Percentiles rank a stretch among this genome's conserved stretches.
These are phyloP conservation scores for Arthrocladium fulminans DNA, from an alignment of 2,329 filamentous ascomycete genomes.

Conservation along the genomic window DNA sequence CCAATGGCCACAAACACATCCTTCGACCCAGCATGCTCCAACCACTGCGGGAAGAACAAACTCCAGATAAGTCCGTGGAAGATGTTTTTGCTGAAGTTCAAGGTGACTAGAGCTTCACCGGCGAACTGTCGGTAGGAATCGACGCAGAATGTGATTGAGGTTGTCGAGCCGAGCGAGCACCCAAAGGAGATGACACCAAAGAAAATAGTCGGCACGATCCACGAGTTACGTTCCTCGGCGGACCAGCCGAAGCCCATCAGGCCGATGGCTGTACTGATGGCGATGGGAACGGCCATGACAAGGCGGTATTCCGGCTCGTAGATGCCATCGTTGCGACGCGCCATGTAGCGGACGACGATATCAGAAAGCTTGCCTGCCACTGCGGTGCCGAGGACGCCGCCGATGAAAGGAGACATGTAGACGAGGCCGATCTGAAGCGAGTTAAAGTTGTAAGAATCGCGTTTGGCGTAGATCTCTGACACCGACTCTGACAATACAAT, in stretches of 20 bases:
- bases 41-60: slow-evolving; percentile 79
- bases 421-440: slow-evolving; percentile 74
- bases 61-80: slow-evolving; percentile 84
- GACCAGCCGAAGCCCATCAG: slow-evolving; percentile 98
- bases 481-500: slow-evolving; percentile 90
- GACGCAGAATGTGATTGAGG: slow-evolving; percentile 85
- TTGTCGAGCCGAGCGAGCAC: slow-evolving; percentile 81
- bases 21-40: slow-evolving; percentile 64
- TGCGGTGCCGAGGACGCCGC: slow-evolving; percentile 79
- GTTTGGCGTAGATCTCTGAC: slow-evolving; percentile 64
- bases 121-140: slow-evolving; percentile 91
- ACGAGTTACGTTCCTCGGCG: slow-evolving; percentile 61
- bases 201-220: slow-evolving; percentile 89
- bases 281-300: slow-evolving; percentile 75
- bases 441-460: slow-evolving; percentile 66
- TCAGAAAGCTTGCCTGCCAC: slow-evolving; percentile 86
- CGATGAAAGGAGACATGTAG: slow-evolving; percentile 83
- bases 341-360: slow-evolving; percentile 71
- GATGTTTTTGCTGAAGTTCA: slow-evolving; percentile 92
- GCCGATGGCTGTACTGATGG: slow-evolving; percentile 69
- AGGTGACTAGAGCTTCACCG: slow-evolving; percentile 82
- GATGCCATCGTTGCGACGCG: slow-evolving; percentile 76
- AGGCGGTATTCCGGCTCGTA: slow-evolving; percentile 93
- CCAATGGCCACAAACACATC: slow-evolving; percentile 75
- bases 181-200: slow-evolving; percentile 90